phyloP scores from a whole-genome alignment of 345 rosid genomes.

The Eucalyptus curtisii region DNA sequence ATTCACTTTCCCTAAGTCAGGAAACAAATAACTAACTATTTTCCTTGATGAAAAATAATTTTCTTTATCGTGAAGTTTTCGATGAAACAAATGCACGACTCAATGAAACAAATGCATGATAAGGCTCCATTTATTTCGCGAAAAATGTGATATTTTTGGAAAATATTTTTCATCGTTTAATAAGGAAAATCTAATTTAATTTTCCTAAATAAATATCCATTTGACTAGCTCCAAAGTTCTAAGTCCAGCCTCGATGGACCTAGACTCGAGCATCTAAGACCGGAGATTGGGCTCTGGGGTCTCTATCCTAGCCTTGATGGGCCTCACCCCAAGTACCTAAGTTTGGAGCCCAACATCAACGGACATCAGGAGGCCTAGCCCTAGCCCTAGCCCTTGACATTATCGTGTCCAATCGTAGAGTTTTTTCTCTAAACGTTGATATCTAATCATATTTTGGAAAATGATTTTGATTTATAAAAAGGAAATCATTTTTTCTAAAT shows the following conservation, averaged over 20 bases:
- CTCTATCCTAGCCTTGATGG: neutral
- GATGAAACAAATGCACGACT: neutral
- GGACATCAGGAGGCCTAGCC: accelerated
- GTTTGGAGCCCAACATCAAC: accelerated
- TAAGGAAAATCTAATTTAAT: neutral
- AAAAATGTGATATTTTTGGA: too few relatives aligned
- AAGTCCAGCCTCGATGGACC: neutral
- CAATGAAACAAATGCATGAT: neutral
- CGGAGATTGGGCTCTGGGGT: accelerated
- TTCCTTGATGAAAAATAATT: too few relatives aligned
- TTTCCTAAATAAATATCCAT: neutral
- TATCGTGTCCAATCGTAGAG: accelerated
- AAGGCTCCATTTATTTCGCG: accelerated
- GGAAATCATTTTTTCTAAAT: too few relatives aligned
- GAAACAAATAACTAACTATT: neutral
- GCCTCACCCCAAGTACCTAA: accelerated
- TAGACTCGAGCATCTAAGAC: accelerated
- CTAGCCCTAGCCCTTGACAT: neutral
- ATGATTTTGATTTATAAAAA: neutral
- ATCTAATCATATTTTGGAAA: accelerated
- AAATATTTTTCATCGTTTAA: accelerated
- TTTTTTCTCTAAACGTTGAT: too few relatives aligned
- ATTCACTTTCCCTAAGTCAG: neutral
- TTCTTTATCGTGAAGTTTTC: neutral
- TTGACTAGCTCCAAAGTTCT: neutral